These are phyloP conservation scores for Coemansia umbellata DNA, from an alignment of 192 early-diverging fungal genomes.

Conservation along the genomic window DNA sequence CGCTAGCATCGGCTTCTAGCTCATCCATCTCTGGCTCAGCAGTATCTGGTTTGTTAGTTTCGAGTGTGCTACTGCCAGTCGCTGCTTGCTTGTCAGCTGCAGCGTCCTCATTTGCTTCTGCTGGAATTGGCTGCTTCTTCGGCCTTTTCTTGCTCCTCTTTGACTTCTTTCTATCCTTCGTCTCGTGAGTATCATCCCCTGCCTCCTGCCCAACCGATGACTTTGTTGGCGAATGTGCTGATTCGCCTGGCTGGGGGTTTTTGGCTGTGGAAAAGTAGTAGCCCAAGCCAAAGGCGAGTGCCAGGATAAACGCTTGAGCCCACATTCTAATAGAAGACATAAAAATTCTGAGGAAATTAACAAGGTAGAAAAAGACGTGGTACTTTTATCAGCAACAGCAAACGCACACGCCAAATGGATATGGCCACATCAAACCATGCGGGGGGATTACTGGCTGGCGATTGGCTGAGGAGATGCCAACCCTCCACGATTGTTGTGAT, in stretches of 20 bases:
- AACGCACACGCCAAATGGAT: too few species aligned
- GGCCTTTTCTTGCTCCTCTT: background rate
- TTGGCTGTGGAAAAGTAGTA: slow-evolving; percentile 21
- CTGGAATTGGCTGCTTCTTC: background rate
- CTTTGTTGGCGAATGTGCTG: slow-evolving; percentile 12
- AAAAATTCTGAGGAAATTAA: too few species aligned
- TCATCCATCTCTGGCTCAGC: slow-evolving; percentile 3
- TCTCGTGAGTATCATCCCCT: background rate
- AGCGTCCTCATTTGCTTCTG: background rate
- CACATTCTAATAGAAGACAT: too few species aligned
- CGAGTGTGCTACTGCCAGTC: background rate
- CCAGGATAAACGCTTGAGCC: slow-evolving; percentile 16
- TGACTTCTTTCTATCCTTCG: background rate
- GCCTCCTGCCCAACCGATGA: too few species aligned
- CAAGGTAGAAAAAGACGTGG: too few species aligned
- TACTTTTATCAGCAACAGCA: too few species aligned
- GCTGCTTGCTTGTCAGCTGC: background rate
- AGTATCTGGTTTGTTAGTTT: background rate
- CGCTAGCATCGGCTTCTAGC: too few species aligned
- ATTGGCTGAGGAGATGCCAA: too few species aligned
- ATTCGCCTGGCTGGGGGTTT: background rate
- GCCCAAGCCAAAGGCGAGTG: slow-evolving; percentile 22
- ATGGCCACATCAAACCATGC: too few species aligned
- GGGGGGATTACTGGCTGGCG: too few species aligned
- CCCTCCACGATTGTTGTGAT: too few species aligned